phyloP scores from a whole-genome alignment of 805 yeast genomes.

The Kazachstania africana region DNA sequence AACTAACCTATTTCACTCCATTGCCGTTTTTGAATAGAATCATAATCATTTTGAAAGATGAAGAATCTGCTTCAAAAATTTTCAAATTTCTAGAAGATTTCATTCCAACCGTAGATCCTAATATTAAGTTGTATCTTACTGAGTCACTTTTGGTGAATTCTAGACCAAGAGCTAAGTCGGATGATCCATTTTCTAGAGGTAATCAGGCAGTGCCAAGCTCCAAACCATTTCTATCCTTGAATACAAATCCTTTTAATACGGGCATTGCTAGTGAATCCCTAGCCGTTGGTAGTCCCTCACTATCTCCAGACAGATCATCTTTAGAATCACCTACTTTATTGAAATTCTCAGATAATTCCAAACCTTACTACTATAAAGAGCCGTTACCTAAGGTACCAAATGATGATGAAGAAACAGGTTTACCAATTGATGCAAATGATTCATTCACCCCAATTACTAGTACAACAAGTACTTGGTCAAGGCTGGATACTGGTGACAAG shows the following conservation, averaged over 20 bases:
- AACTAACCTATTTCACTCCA: constrained; percentile 28
- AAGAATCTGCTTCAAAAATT: constrained; percentile 15
- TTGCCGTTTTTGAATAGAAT: constrained; percentile 32
- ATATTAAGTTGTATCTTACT: constrained; percentile 22
- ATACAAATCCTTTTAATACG: constrained; percentile 17
- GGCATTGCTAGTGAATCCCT: constrained; percentile 11
- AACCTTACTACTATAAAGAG: constrained; percentile 20
- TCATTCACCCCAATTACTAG: neutral
- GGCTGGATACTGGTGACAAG: no score
- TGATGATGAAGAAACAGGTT: neutral
- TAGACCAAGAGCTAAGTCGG: constrained; percentile 5
- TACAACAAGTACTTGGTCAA: no score
- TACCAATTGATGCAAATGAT: neutral
- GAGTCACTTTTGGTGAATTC: constrained; percentile 26
- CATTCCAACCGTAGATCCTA: constrained; percentile 4
- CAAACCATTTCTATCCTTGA: constrained; percentile 19
- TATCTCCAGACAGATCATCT: constrained; percentile 20
- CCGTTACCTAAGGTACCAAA: constrained; percentile 16
- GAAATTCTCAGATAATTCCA: constrained; percentile 15
- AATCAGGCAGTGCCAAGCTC: neutral
- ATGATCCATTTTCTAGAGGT: neutral
- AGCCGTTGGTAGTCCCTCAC: constrained; percentile 17
- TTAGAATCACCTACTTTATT: constrained; percentile 23
- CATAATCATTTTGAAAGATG: constrained; percentile 27
- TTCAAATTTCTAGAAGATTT: constrained; percentile 10